Evolutionary conservation across 768 basidiomycete genomes (phyloP).

Genomic region (Kwoniella heveanensis): DNA sequence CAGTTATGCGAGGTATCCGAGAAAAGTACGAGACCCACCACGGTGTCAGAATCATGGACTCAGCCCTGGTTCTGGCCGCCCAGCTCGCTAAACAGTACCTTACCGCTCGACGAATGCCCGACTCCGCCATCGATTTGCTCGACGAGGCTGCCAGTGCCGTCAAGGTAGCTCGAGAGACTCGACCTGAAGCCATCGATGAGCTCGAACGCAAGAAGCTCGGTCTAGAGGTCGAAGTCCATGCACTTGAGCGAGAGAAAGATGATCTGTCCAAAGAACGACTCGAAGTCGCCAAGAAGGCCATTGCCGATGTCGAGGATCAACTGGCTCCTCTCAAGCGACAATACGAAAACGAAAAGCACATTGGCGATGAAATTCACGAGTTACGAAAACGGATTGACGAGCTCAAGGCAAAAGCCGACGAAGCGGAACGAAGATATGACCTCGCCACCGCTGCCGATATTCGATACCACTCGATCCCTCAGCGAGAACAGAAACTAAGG

Average conservation of each 20-base stretch:
- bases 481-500: constrained; percentile 64
- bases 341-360: constrained; percentile 82
- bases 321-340: constrained; percentile 78
- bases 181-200: constrained; percentile 89
- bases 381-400: constrained; percentile 84
- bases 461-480: constrained; percentile 88
- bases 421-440: constrained; percentile 81
- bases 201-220: constrained; percentile 85
- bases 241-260: constrained; percentile 89
- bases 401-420: constrained; percentile 84
- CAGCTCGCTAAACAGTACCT: constrained; percentile 91
- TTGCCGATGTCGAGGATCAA: constrained; percentile 81
- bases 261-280: constrained; percentile 82
- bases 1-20: constrained; percentile 80
- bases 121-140: constrained; percentile 79
- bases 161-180: constrained; percentile 89
- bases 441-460: constrained; percentile 64
- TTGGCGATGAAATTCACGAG: constrained; percentile 75
- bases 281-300: constrained; percentile 69
- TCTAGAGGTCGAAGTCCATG: constrained; percentile 92
- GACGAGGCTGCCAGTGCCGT: constrained; percentile 85
- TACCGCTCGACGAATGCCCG: constrained; percentile 58
- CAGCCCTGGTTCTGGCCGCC: constrained; percentile 83
- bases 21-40: constrained; percentile 83
- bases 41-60: constrained; percentile 84